A percentile compares a stretch with the other conserved stretches of the same genome.
Conservation (phyloP, 2,329 filamentous ascomycete genomes). For the Dothiorella sarmentorum region DNA sequence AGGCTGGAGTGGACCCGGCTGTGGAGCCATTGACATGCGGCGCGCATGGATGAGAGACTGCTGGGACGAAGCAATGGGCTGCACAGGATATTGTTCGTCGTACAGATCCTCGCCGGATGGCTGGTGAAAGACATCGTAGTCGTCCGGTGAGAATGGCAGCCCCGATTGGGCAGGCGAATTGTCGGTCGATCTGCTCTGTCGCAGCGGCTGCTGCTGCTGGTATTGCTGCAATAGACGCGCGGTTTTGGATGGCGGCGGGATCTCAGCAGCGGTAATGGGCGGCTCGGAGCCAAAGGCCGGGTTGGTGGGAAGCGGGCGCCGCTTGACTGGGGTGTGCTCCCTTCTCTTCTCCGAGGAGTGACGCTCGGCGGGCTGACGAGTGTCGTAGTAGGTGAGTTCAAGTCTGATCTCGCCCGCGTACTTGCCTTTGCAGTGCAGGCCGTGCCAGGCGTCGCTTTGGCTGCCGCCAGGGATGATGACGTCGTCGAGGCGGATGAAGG, state of each 20-base stretch:
- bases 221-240: slow-evolving; percentile 35
- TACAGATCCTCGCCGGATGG: slow-evolving; percentile 1
- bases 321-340: slow-evolving; percentile 61
- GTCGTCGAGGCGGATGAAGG: slow-evolving; percentile 78
- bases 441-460: slow-evolving; percentile 93
- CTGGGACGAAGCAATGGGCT: slow-evolving; percentile 5
- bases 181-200: slow-evolving; percentile 8
- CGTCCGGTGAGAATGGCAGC: slow-evolving; percentile 13
- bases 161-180: not conserved
- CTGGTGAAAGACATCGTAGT: slow-evolving; percentile 16
- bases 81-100: slow-evolving; percentile 2
- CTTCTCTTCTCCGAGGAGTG: slow-evolving; percentile 48
- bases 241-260: slow-evolving; percentile 19
- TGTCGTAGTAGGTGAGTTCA: slow-evolving; percentile 95
- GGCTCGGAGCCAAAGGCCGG: slow-evolving; percentile 50
- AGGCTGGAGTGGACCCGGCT: slow-evolving; percentile 27
- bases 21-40: slow-evolving; percentile 11
- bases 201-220: slow-evolving; percentile 23
- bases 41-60: slow-evolving; percentile 6
- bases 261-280: slow-evolving; percentile 22
- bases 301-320: slow-evolving; percentile 78
- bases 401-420: slow-evolving; percentile 94
- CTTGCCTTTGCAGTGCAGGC: slow-evolving; percentile 81
- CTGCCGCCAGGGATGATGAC: slow-evolving; percentile 84
- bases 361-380: slow-evolving; percentile 49